These are phyloP conservation scores for Suillus tomentosus DNA, from an alignment of 768 basidiomycete genomes.

Conservation along the genomic window DNA sequence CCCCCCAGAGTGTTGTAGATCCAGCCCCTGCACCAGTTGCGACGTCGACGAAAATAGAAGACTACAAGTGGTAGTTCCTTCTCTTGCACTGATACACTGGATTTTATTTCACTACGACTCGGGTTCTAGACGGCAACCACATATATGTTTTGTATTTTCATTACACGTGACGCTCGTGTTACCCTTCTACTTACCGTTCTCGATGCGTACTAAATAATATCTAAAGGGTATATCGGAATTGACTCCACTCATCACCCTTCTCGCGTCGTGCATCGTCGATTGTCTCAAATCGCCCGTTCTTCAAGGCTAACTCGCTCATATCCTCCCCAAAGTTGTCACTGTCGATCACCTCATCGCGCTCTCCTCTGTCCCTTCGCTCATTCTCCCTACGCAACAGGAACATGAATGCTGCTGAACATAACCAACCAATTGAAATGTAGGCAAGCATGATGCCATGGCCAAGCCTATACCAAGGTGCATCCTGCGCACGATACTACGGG, in stretches of 20 bases:
- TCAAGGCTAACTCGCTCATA: slow-evolving; percentile 24
- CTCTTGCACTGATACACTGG: slow-evolving; percentile 2
- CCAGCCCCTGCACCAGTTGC: slow-evolving; percentile 53
- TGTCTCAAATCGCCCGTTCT: slow-evolving; percentile 55
- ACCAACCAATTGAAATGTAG: slow-evolving; percentile 68
- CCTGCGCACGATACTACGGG: slow-evolving; percentile 60
- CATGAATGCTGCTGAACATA: slow-evolving; percentile 51
- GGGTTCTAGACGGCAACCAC: slow-evolving; percentile 7
- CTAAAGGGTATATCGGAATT: slow-evolving; percentile 66
- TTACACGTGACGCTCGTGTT: slow-evolving; percentile 24
- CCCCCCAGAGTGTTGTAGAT: slow-evolving; percentile 37
- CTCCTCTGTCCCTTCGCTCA: slow-evolving; percentile 59
- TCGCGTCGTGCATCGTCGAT: slow-evolving; percentile 58
- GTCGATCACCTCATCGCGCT: slow-evolving; percentile 66
- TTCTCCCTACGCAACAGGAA: slow-evolving; percentile 60
- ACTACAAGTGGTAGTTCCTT: slow-evolving; percentile 24
- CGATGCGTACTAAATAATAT: slow-evolving; percentile 50
- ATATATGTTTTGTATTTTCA: slow-evolving; percentile 27
- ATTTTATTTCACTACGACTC: slow-evolving; percentile 5
- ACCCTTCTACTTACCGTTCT: not conserved
- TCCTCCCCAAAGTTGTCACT: slow-evolving; percentile 49
- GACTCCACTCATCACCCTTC: slow-evolving; percentile 76
- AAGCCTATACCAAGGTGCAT: slow-evolving; percentile 67
- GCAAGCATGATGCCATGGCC: slow-evolving; percentile 70
- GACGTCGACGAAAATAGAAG: slow-evolving; percentile 41